A percentile compares a stretch with the other conserved stretches of the same genome.
phyloP scores from a whole-genome alignment of 345 rosid species.

The Eucalyptus leucophloia region DNA sequence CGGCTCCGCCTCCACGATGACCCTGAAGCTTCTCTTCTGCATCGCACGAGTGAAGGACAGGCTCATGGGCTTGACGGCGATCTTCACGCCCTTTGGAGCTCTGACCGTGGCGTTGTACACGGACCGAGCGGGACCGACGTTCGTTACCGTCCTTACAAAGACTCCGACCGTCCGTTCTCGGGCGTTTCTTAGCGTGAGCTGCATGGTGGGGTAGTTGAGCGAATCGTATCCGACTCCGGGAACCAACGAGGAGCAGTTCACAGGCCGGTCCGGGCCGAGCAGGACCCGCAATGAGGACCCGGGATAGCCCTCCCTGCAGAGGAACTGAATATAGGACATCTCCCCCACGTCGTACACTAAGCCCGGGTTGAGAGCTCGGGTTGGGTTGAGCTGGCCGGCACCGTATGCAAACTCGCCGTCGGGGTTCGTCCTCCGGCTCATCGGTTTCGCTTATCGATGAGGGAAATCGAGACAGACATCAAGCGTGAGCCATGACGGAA shows the following conservation, averaged over 20 bases:
- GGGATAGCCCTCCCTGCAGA: constrained; percentile 65
- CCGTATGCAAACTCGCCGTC: constrained; percentile 81
- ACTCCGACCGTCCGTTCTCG: constrained; percentile 20
- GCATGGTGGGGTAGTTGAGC: constrained; percentile 82
- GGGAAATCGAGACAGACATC: neutral
- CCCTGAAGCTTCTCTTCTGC: constrained; percentile 62
- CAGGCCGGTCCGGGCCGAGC: constrained; percentile 25
- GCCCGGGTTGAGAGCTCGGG: constrained; percentile 51
- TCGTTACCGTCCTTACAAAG: constrained; percentile 62
- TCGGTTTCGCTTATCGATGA: constrained; percentile 37
- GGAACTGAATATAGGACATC: constrained; percentile 69
- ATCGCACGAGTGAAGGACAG: constrained; percentile 29
- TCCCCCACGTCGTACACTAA: constrained; percentile 64
- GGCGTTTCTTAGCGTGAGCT: constrained; percentile 18
- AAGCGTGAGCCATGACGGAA: neutral
- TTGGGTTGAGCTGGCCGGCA: constrained; percentile 72
- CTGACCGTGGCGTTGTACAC: constrained; percentile 43
- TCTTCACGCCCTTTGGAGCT: constrained; percentile 57
- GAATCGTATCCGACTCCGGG: constrained; percentile 69
- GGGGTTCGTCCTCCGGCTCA: constrained; percentile 34
- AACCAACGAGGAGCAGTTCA: constrained; percentile 58
- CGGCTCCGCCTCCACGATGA: constrained; percentile 48
- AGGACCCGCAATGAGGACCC: constrained; percentile 41
- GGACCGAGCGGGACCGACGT: constrained; percentile 44
- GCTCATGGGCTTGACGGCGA: constrained; percentile 41